Percentiles rank a stretch among this genome's conserved stretches.
Evolutionary conservation across 192 early-diverging fungal genomes (phyloP).

Genomic region (Neocallimastix lanati): DNA sequence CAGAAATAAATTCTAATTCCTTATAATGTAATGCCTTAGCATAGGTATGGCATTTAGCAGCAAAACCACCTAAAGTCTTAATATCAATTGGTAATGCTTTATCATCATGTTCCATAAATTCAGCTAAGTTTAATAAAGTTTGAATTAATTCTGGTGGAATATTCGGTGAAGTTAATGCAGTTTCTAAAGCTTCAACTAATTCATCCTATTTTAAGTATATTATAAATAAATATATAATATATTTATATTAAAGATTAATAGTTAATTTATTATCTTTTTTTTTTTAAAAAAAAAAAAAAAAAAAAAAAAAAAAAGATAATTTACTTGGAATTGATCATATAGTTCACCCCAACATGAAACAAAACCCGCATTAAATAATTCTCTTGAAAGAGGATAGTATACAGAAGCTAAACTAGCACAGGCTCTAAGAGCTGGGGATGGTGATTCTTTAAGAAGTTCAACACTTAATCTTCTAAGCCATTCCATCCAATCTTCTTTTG

Average conservation of each 20-base stretch:
- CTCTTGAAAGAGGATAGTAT: slow-evolving; percentile 58
- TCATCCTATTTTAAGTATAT: slow-evolving; percentile 44
- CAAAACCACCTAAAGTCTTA: slow-evolving; percentile 68
- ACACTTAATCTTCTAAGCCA: slow-evolving; percentile 83
- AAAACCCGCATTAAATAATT: slow-evolving; percentile 93
- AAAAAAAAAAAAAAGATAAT: too few relatives aligned
- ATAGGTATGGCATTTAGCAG: slow-evolving; percentile 81
- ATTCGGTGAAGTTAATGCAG: slow-evolving; percentile 55
- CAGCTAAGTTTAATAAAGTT: slow-evolving; percentile 78
- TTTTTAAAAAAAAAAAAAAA: too few relatives aligned
- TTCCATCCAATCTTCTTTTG: slow-evolving; percentile 84
- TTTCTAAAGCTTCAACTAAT: slow-evolving; percentile 59
- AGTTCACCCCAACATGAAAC: slow-evolving; percentile 92
- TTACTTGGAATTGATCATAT: slow-evolving; percentile 56
- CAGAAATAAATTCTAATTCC: slow-evolving; percentile 77
- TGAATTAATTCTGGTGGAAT: slow-evolving; percentile 88
- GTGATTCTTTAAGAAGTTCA: slow-evolving; percentile 89
- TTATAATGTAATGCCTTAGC: slow-evolving; percentile 98
- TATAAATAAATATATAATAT: too few relatives aligned
- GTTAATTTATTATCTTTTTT: too few relatives aligned
- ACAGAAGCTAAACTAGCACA: slow-evolving; percentile 65
- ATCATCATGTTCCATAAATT: slow-evolving; percentile 96
- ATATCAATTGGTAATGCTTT: slow-evolving; percentile 88
- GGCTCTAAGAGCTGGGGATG: slow-evolving; percentile 80
- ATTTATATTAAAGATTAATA: too few relatives aligned